Base-by-base conservation (phyloP, 2,329 filamentous ascomycete genomes). In the Neofusicoccum kwambonambiense region DNA sequence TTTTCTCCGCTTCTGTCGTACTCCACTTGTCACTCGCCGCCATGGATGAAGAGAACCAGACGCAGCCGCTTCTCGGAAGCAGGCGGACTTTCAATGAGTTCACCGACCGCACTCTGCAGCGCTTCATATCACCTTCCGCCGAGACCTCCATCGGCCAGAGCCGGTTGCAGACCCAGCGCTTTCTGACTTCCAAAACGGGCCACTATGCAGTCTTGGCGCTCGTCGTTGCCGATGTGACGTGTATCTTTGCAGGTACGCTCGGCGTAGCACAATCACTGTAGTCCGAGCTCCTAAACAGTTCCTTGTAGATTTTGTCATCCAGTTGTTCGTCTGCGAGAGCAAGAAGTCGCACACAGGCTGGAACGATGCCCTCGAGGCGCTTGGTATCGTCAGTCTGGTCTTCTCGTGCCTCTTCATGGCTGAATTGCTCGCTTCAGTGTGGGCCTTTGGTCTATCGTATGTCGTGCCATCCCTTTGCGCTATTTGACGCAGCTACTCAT, bases 401-500 rank as follows among this genome's bases (percentile, higher is more conserved):
- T 87, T 90, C 71, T 89, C 86, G 64, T 85, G 82, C 68, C 70
- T 90, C 34, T 91, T 91, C 72, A 81, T 91, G 79, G 69, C 82
- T 0, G 89, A 91, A 75, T 75, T 91, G 73, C 63, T 83, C 9
- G 76, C 84, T 2, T 84, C 82, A 35, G 74, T 90, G 2, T 86
- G 86, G 79, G 86, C 86, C 3, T 90, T 88, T 78, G 88, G 88
- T 1, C 75, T 80, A 37, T 69, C 76, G 87, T 90, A 76, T 72
- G 82, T 78, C 44, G 50, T 57, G 22, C 13, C 31, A 39, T 44
- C 56, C 49, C 64, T 31, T 34, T 45, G 54, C n/a, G 73, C 15
- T 17, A 2, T 8, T n/a, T 3, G 17, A 9, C 15, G 9, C 42
- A 15, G 3, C 3, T 37, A 22, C 56, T 60, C 37, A 60, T 17